phyloP scores from a whole-genome alignment of 768 basidiomycete species.

The Xerocomellus intermedius region DNA sequence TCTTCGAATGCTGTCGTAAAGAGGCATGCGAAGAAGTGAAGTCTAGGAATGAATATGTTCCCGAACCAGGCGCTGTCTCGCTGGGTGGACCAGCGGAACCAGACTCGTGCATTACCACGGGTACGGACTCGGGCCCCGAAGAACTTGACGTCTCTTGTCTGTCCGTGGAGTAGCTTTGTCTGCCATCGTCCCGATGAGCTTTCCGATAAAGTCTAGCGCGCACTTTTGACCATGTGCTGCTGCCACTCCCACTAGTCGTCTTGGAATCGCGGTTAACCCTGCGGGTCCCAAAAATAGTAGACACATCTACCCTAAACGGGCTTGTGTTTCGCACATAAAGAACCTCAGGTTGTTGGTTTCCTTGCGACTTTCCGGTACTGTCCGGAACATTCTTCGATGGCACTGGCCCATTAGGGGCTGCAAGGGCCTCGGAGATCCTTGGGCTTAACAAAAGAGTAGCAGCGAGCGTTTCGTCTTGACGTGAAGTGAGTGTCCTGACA shows the following conservation, averaged over 20 bases:
- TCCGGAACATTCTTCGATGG: conserved; percentile 10
- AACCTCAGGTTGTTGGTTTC: conserved; percentile 18
- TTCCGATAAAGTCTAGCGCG: conserved; percentile 29
- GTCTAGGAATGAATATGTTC: conserved; percentile 35
- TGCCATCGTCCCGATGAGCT: conserved; percentile 32
- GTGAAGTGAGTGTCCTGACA: conserved; percentile 30
- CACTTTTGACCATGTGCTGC: conserved; percentile 33
- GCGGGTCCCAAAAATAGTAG: conserved; percentile 23
- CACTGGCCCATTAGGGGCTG: background rate
- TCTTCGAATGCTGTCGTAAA: conserved; percentile 24
- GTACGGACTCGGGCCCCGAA: conserved; percentile 31
- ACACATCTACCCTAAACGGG: conserved; percentile 47
- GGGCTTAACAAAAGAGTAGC: conserved; percentile 47
- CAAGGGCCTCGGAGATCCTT: conserved; percentile 37
- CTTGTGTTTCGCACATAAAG: conserved; percentile 42
- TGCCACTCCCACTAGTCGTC: conserved; percentile 23
- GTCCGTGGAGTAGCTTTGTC: conserved; percentile 15
- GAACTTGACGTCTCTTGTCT: conserved; percentile 23
- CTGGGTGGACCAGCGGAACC: conserved; percentile 16
- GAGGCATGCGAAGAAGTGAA: conserved; percentile 29
- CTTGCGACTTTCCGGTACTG: background rate
- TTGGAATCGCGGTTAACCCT: conserved; percentile 19
- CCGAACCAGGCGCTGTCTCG: conserved; percentile 26
- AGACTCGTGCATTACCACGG: conserved; percentile 30
- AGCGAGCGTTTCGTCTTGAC: conserved; percentile 36